Evolutionary conservation across 768 basidiomycete species (phyloP).

Genomic region (Kwoniella bestiolae): DNA sequence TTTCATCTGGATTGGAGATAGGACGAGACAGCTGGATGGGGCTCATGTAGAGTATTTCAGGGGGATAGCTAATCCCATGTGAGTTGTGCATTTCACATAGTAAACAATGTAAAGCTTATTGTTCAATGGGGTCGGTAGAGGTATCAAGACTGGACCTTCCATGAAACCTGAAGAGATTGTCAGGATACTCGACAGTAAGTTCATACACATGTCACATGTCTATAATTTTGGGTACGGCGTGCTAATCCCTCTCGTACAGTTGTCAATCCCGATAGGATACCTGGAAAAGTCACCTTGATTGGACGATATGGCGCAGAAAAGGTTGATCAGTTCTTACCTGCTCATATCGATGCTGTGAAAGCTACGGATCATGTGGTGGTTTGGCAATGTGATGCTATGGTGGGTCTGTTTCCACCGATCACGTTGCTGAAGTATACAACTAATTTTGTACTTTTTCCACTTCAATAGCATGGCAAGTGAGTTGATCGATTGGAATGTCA

Average conservation of each 20-base stretch:
- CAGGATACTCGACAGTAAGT: conserved; percentile 70
- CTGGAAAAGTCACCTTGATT: conserved; percentile 84
- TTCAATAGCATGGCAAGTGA: conserved; percentile 79
- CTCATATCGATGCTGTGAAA: conserved; percentile 81
- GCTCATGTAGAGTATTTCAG: conserved; percentile 79
- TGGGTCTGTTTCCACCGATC: too few species aligned
- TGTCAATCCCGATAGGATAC: conserved; percentile 81
- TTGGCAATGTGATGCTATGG: conserved; percentile 97
- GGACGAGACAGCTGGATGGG: conserved; percentile 86
- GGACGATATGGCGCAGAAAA: conserved; percentile 90
- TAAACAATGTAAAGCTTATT: not conserved
- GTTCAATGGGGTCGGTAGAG: conserved; percentile 54
- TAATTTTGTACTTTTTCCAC: not conserved
- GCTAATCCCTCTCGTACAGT: conserved; percentile 61
- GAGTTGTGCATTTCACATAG: conserved; percentile 12
- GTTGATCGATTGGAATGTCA: conserved; percentile 50
- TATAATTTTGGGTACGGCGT: too few species aligned
- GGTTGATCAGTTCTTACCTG: conserved; percentile 73
- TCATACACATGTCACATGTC: too few species aligned
- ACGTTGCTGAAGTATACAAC: too few species aligned
- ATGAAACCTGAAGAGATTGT: conserved; percentile 80
- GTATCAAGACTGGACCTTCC: conserved; percentile 92
- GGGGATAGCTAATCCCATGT: conserved; percentile 57
- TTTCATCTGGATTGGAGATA: conserved; percentile 96
- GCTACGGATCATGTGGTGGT: conserved; percentile 80